Percentiles rank a stretch among this genome's conserved stretches.
Conservation (phyloP, 306 rosid genomes). For the Vigna nakashimae region DNA sequence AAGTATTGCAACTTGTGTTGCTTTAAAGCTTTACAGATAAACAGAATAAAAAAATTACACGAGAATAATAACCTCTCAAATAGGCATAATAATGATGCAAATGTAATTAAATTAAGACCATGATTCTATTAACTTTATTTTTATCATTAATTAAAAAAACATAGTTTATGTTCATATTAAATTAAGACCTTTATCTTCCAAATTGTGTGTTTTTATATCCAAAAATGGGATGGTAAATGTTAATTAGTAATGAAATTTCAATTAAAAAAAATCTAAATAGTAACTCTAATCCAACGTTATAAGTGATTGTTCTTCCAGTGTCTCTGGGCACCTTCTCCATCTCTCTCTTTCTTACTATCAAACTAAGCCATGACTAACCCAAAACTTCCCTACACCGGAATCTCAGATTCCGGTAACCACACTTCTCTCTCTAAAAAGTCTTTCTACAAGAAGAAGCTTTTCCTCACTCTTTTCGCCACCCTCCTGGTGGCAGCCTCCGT, state of each 20-base stretch:
- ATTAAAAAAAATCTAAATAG: not conserved
- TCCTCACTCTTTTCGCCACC: constrained; percentile 49
- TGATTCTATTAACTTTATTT: too few relatives aligned
- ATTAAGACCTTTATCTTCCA: too few relatives aligned
- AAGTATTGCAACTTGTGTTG: constrained; percentile 39
- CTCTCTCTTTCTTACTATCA: not conserved
- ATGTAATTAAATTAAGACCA: too few relatives aligned
- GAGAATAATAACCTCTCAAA: not conserved
- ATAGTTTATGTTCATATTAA: too few relatives aligned
- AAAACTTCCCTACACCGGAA: constrained; percentile 49
- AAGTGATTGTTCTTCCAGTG: not conserved
- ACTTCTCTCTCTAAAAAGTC: constrained; percentile 40
- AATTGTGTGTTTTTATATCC: too few relatives aligned
- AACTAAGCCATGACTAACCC: constrained; percentile 36
- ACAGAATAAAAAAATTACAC: constrained; percentile 20
- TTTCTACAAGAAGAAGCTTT: constrained; percentile 44
- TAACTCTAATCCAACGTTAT: constrained; percentile 22
- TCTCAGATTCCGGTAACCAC: constrained; percentile 31
- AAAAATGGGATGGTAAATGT: too few relatives aligned
- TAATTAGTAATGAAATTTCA: not conserved
- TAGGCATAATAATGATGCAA: too few relatives aligned
- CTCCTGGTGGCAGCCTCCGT: constrained; percentile 53
- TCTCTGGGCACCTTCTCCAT: not conserved
- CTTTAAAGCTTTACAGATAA: constrained; percentile 21
- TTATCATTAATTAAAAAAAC: too few relatives aligned